Conservation (phyloP, 2,329 filamentous ascomycete genomes). For the Fusarium sp. region DNA sequence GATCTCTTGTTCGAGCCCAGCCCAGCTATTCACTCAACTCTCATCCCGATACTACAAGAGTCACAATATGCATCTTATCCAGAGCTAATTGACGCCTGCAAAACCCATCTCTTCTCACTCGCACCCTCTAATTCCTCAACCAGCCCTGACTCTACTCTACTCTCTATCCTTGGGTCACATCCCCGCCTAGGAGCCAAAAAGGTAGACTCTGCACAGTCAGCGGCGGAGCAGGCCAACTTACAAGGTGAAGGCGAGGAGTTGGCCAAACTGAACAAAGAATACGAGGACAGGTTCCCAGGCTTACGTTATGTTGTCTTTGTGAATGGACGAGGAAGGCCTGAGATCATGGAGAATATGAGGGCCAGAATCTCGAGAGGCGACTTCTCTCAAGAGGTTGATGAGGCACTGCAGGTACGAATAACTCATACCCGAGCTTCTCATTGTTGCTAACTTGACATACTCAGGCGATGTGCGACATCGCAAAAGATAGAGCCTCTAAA, state of each 20-base stretch:
- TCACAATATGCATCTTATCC: slow-evolving; percentile 75
- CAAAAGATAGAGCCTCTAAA: slow-evolving; percentile 76
- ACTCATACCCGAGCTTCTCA: background rate
- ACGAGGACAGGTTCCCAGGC: slow-evolving; percentile 85
- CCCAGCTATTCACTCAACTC: slow-evolving; percentile 78
- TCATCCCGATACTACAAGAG: slow-evolving; percentile 74
- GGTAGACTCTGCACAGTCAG: slow-evolving; percentile 85
- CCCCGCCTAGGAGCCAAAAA: slow-evolving; percentile 86
- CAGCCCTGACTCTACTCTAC: slow-evolving; percentile 68
- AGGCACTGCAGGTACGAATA: slow-evolving; percentile 78
- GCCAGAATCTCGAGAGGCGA: slow-evolving; percentile 78
- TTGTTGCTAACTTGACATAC: slow-evolving; percentile 34
- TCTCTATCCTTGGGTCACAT: slow-evolving; percentile 83
- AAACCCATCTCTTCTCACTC: slow-evolving; percentile 73
- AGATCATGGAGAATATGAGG: slow-evolving; percentile 88
- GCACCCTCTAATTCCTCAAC: slow-evolving; percentile 63
- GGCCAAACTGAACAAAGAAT: slow-evolving; percentile 78
- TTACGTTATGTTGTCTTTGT: slow-evolving; percentile 94
- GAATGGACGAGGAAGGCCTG: slow-evolving; percentile 80
- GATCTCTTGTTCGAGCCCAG: slow-evolving; percentile 91
- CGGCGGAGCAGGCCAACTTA: slow-evolving; percentile 85
- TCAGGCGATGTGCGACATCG: slow-evolving; percentile 91
- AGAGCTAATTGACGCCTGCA: slow-evolving; percentile 77
- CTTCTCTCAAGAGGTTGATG: slow-evolving; percentile 75
- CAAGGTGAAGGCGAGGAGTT: slow-evolving; percentile 75